Conservation (phyloP, 2,329 filamentous ascomycete genomes). For the Teratosphaeria zuluensis region DNA sequence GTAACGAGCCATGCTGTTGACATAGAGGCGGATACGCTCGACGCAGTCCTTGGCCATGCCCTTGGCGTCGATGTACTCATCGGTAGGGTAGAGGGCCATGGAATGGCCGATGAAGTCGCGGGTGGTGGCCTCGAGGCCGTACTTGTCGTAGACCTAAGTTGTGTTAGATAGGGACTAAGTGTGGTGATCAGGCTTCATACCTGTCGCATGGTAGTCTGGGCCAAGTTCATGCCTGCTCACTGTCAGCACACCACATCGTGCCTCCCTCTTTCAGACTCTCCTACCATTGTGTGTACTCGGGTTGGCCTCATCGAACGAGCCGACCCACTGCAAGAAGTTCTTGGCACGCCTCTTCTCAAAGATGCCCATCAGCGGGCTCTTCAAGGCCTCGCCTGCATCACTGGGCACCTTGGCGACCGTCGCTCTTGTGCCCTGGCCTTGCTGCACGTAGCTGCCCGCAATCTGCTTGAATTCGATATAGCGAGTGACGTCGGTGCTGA, state of each 20-base stretch:
- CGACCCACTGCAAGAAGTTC: slow-evolving; percentile 93
- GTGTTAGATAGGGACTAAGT: slow-evolving; percentile 49
- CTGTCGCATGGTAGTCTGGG: slow-evolving; percentile 28
- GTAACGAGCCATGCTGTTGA: slow-evolving; percentile 93
- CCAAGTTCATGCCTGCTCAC: slow-evolving; percentile 2
- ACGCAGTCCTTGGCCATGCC: slow-evolving; percentile 77
- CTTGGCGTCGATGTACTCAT: slow-evolving; percentile 67
- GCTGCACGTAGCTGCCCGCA: slow-evolving; percentile 91
- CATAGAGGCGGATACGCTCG: slow-evolving; percentile 88
- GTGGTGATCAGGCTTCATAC: slow-evolving; percentile 65
- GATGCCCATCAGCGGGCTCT: slow-evolving; percentile 89
- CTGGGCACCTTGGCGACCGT: slow-evolving; percentile 96
- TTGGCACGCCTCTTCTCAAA: slow-evolving; percentile 97
- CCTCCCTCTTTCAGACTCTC: slow-evolving; percentile 58
- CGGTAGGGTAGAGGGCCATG: slow-evolving; percentile 91
- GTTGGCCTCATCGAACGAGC: slow-evolving; percentile 72
- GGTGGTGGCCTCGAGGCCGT: slow-evolving; percentile 78
- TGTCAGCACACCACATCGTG: slow-evolving; percentile 81
- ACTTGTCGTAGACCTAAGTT: slow-evolving; percentile 99
- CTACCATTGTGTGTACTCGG: slow-evolving; percentile 80
- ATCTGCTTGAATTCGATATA: slow-evolving; percentile 54
- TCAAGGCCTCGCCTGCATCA: slow-evolving; percentile 79
- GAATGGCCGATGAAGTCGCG: slow-evolving; percentile 96
- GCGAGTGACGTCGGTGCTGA: slow-evolving; percentile 68
- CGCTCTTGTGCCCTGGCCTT: slow-evolving; percentile 69